Base-by-base conservation (phyloP, 2,329 filamentous ascomycete species). In the Xenosphaeropsis pyriputrescens region DNA sequence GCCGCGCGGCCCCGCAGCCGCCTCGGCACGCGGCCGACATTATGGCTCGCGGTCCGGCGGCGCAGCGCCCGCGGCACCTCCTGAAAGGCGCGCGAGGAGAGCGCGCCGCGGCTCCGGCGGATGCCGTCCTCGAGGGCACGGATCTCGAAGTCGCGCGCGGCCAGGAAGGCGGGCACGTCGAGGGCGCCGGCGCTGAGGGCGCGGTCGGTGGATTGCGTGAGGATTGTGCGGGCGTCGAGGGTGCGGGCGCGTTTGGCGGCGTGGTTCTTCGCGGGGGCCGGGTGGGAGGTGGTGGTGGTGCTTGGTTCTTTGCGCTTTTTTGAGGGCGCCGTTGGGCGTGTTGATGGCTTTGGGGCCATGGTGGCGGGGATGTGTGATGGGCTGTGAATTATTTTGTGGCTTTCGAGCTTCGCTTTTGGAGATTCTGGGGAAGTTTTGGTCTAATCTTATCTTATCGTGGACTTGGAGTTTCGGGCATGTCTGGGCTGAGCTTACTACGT, bases 31-130 rank as follows among this genome's bases (percentile, higher is more conserved):
- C 81, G 74, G 60, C 89, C 93, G 29, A 83, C 82, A 68, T 98
- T 95, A 60, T 98, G 91, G 56, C 86, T 94, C 15, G 89, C 91
- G 0, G 89, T 94, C 49, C 91, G 71, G 45, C 91, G 70, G 46
- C 91, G 70, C 70, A 98, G 63, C 36, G 79, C 77, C 47, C 85
- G 74, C 1, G 91, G 91, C 5, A 98, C 82, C 48, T 85, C 75
- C 57, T 98, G 91, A 52, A 96, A 96, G 12, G 89, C 88, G 37
- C 89, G 72, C 40, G 74, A 77, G 32, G 72, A 64, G 38, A 65
- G 61, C 30, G 64, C 61, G 5, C 61, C 60, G 56, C 82, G 88
- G 34, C 84, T 80, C 29, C 72, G 75, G 39, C 71, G 68, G 70
- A 96, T 91, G 42, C 83, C 85, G 51, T 79, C 68, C 54, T 94